Conservation (phyloP, 2,329 filamentous ascomycete species). For the Penicillium occitanis region DNA sequence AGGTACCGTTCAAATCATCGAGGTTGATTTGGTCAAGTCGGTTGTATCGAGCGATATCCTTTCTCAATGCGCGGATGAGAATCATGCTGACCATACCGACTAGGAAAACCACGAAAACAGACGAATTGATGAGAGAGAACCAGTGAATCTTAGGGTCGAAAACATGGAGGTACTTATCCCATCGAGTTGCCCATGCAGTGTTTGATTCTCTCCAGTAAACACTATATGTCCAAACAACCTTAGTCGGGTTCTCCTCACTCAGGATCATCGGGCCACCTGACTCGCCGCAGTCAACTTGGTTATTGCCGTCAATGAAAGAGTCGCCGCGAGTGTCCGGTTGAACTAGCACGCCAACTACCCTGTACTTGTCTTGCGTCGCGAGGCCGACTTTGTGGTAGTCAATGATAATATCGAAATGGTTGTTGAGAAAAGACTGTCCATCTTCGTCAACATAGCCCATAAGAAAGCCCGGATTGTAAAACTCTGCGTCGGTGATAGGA, state of each 20-base stretch:
- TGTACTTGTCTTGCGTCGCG: slow-evolving; percentile 55
- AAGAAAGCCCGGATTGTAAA: slow-evolving; percentile 89
- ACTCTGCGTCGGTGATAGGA: slow-evolving; percentile 70
- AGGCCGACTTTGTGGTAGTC: slow-evolving; percentile 81
- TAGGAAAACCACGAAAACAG: slow-evolving; percentile 89
- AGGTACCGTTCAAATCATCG: slow-evolving; percentile 81
- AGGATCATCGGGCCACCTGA: slow-evolving; percentile 62
- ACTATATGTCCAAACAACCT: slow-evolving; percentile 85
- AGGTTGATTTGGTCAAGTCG: slow-evolving; percentile 86
- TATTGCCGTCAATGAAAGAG: slow-evolving; percentile 50
- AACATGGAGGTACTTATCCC: slow-evolving; percentile 98
- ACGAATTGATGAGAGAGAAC: slow-evolving; percentile 96
- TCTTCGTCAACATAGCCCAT: slow-evolving; percentile 62
- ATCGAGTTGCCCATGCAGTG: slow-evolving; percentile 92
- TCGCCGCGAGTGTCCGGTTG: slow-evolving; percentile 72
- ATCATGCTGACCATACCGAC: slow-evolving; percentile 92
- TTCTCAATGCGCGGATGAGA: slow-evolving; percentile 79
- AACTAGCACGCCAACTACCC: slow-evolving; percentile 90
- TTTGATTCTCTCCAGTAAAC: slow-evolving; percentile 82
- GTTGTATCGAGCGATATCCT: slow-evolving; percentile 97
- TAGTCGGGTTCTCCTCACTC: slow-evolving; percentile 60
- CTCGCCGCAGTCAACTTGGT: slow-evolving; percentile 63
- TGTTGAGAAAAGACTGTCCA: slow-evolving; percentile 69
- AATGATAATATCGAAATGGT: slow-evolving; percentile 91
- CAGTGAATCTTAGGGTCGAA: slow-evolving; percentile 98